Conservation (phyloP, 495 filamentous ascomycete genomes). For the Hypoxylon lienhwacheense region DNA sequence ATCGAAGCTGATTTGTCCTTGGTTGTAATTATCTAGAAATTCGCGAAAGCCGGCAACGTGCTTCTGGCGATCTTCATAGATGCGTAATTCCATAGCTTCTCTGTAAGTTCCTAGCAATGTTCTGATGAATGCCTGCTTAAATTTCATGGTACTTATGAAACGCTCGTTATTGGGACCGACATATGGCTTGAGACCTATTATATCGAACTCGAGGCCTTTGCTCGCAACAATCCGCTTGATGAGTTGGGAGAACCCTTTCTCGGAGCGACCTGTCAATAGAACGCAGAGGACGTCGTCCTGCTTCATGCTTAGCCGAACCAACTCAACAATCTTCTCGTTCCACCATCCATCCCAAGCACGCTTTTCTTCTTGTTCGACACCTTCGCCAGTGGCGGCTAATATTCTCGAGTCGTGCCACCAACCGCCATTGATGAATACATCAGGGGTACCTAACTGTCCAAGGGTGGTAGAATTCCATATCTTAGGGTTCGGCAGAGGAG, state of each 20-base stretch:
- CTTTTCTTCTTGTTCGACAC: conserved; percentile 77
- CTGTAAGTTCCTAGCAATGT: conserved; percentile 82
- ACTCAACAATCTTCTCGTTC: conserved; percentile 88
- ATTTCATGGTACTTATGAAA: conserved; percentile 77
- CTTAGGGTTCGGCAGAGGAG: conserved; percentile 83
- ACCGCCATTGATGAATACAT: conserved; percentile 80
- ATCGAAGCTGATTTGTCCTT: conserved; percentile 41
- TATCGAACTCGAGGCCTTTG: conserved; percentile 81
- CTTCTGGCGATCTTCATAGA: conserved; percentile 63
- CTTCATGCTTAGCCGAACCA: conserved; percentile 79
- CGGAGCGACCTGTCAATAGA: conserved; percentile 84
- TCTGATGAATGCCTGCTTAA: conserved; percentile 82
- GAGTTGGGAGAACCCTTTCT: conserved; percentile 72
- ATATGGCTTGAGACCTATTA: conserved; percentile 85
- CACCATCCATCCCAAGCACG: conserved; percentile 93
- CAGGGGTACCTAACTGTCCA: conserved; percentile 70
- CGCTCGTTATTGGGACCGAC: conserved; percentile 75
- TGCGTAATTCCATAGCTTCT: conserved; percentile 74
- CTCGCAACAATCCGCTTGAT: conserved; percentile 81
- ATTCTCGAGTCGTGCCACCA: conserved; percentile 97
- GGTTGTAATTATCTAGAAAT: conserved; percentile 76
- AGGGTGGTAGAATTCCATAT: conserved; percentile 81
- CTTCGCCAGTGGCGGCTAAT: conserved; percentile 82
- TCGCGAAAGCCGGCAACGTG: conserved; percentile 79
- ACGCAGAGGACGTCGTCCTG: conserved; percentile 87